phyloP scores from a whole-genome alignment of 208 protist genomes.

The Lotmaria passim region DNA sequence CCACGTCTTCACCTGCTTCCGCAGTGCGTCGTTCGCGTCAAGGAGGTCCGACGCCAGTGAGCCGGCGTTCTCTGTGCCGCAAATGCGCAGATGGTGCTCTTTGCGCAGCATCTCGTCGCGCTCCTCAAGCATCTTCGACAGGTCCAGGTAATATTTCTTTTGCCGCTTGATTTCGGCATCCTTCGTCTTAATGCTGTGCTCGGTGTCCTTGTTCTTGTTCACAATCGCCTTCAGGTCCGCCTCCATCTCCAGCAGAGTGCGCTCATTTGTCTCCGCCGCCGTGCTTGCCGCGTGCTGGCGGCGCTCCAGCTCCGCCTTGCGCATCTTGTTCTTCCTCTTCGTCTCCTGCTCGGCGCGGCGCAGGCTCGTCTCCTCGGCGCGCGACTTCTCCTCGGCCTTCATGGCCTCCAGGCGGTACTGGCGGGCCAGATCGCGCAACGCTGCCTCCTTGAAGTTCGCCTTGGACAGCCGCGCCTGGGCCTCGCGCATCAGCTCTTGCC shows the following conservation, averaged over 20 bases:
- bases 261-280: conserved; percentile 45
- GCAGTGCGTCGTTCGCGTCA: conserved; percentile 61
- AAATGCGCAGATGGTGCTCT: conserved; percentile 65
- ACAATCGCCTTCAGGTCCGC: conserved; percentile 44
- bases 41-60: conserved; percentile 69
- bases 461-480: conserved; percentile 52
- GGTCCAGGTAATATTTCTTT: conserved; percentile 59
- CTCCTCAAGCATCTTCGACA: conserved; percentile 69
- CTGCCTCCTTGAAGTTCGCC: conserved; percentile 52
- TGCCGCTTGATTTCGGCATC: conserved; percentile 63
- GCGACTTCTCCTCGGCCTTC: conserved; percentile 46
- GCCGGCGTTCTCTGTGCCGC: conserved; percentile 63
- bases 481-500: conserved; percentile 42
- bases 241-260: conserved; percentile 62
- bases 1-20: conserved; percentile 52
- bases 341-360: conserved; percentile 34
- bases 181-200: conserved; percentile 45
- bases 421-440: conserved; percentile 47
- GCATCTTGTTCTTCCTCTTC: conserved; percentile 42
- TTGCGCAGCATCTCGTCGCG: conserved; percentile 59
- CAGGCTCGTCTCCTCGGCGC: conserved; percentile 48
- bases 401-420: conserved; percentile 49
- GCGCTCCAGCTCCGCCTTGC: conserved; percentile 50
- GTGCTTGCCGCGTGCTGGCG: conserved; percentile 37
- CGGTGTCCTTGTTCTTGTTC: conserved; percentile 60